These are phyloP conservation scores for Eragrostis tef DNA, from an alignment of 202 grass and related monocot genomes.

Conservation along the genomic window DNA sequence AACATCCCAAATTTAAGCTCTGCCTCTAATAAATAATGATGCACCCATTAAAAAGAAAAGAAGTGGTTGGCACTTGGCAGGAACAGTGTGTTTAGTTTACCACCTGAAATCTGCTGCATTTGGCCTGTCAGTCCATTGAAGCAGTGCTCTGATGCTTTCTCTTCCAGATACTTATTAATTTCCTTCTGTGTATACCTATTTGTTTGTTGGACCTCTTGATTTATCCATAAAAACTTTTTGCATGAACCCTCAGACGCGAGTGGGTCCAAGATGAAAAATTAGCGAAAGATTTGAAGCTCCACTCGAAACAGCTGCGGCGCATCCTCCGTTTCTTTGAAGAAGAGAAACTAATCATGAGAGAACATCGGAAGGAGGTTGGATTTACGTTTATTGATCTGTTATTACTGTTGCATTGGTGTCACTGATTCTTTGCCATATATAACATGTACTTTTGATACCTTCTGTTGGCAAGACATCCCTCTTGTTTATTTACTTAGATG, in stretches of 20 bases:
- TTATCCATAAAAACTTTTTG: slow-evolving; percentile 37
- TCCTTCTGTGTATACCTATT: too few relatives aligned
- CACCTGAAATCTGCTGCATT: not conserved
- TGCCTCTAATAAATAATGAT: not conserved
- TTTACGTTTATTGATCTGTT: slow-evolving; percentile 34
- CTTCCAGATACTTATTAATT: too few relatives aligned
- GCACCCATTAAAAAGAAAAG: not conserved
- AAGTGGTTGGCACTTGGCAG: not conserved
- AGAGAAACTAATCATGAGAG: slow-evolving; percentile 85
- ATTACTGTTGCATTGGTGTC: not conserved
- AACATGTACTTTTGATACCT: slow-evolving; percentile 7
- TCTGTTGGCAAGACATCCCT: slow-evolving; percentile 13
- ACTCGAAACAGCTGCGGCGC: slow-evolving; percentile 81
- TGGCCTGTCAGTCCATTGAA: not conserved
- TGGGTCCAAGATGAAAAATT: slow-evolving; percentile 96
- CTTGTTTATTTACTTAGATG: slow-evolving; percentile 17
- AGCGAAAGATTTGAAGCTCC: slow-evolving; percentile 85
- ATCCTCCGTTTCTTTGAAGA: slow-evolving; percentile 95
- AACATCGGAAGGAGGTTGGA: slow-evolving; percentile 89
- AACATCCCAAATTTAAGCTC: not conserved
- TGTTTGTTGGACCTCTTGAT: slow-evolving; percentile 40
- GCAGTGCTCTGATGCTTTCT: not conserved
- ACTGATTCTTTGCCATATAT: not conserved
- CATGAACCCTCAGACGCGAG: slow-evolving; percentile 59
- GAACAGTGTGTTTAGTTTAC: not conserved